phyloP scores from a whole-genome alignment of 1,139 yeast species.

The Kodamaea ohmeri region DNA sequence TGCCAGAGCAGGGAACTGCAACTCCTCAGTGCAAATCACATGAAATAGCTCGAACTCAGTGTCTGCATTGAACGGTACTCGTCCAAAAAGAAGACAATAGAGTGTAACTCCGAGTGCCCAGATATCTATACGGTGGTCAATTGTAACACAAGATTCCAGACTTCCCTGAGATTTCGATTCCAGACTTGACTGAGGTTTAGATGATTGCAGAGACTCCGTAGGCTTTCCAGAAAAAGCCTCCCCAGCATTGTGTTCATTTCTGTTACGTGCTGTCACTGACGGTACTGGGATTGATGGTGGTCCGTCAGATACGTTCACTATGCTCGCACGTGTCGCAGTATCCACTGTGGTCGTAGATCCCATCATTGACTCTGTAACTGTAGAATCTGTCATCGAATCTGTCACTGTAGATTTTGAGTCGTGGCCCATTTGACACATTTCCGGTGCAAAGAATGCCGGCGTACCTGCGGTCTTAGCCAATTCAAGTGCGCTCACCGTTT shows the following conservation, averaged over 20 bases:
- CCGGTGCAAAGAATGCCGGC: constrained; percentile 84
- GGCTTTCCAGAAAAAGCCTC: too few species aligned
- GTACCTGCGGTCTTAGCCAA: constrained; percentile 89
- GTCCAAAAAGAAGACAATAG: constrained; percentile 84
- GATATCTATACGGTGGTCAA: constrained; percentile 79
- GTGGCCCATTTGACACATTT: constrained; percentile 50
- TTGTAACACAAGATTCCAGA: constrained; percentile 20
- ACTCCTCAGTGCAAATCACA: constrained; percentile 65
- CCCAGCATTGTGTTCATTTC: too few species aligned
- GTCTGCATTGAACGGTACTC: constrained; percentile 86
- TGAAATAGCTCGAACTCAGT: constrained; percentile 84
- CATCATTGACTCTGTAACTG: background rate
- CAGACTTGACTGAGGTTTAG: too few species aligned
- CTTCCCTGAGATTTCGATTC: too few species aligned
- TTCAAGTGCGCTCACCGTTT: constrained; percentile 63
- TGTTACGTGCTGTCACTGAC: too few species aligned
- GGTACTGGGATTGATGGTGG: too few species aligned
- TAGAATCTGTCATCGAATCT: background rate
- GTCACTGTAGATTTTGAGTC: background rate
- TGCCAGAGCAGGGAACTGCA: constrained; percentile 58
- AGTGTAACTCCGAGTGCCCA: constrained; percentile 97
- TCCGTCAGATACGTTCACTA: too few species aligned
- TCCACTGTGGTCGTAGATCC: too few species aligned
- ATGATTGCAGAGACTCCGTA: too few species aligned
- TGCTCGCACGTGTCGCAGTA: too few species aligned